Evolutionary conservation across 768 basidiomycete species (phyloP), one percentile per base, ranked within the genome.

Genomic region (Auriscalpium vulgare): DNA sequence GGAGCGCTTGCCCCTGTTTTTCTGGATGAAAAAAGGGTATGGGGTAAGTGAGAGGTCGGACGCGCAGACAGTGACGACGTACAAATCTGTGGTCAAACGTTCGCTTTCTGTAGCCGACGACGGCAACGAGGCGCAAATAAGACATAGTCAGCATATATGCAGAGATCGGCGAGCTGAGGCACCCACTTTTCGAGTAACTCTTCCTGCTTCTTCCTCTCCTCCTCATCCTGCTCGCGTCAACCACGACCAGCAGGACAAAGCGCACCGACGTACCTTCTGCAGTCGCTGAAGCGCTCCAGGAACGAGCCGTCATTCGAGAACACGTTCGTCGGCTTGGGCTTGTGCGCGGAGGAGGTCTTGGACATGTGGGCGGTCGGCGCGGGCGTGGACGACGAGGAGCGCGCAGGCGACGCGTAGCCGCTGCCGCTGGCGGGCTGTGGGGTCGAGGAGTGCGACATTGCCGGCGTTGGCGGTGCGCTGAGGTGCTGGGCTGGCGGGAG

Each of bases 231-330:
- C 14, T 10, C 37, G 34, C 17, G 43, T 8, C 36, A 54, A 57
- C 29, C n/a, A 37, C 48, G 16, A 8, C 29, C 56, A 17, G 53
- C 37, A 47, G 29, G 43, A 44, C 51, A 36, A 21, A 17, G 8
- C 43, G 36, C 8, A 44, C 29, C 13, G 19, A 62, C 71, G 47
- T 60, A 81, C 85, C 78, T 74, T 77, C 69, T 77, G 79, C 48
- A 72, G 70, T 35, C 79, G 77, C 67, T 83, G 80, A 86, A 78
- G 10, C 83, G 76, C 61, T 85, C 78, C 54, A 85, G 69, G 66
- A 86, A 87, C 9, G 83, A 84, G 8, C 85, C 85, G 61, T 86
- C 85, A 65, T 85, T 79, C 54, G 83, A 75, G 65, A 87, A 87
- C 19, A 86, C 77, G 65, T 85, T 87, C 49, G 74, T 71, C 11